Base-by-base conservation (phyloP, 768 basidiomycete genomes). In the Russula abietina region DNA sequence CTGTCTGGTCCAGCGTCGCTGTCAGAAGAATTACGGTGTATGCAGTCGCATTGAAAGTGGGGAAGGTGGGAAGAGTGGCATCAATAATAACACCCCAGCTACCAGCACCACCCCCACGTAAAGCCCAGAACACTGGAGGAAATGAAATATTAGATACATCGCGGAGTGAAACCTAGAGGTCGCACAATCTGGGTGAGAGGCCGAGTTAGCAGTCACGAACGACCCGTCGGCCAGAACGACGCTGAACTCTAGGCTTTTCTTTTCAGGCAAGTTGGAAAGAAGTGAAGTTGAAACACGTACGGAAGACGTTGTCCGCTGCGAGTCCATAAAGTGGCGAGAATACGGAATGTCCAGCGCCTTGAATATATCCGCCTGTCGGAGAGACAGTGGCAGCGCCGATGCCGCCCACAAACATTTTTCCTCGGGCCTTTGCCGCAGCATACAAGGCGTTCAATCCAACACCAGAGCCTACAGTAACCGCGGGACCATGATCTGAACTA, bases 81-180 rank as follows among this genome's bases (percentile, higher is more conserved):
- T 73, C 72, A 26, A 75, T 67, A 48, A 77, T 71, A 22, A 77
- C 71, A 26, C 76, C 76, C 75, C 74, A 78, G 41, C 71, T 74
- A 10, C 76, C 76, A 16, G 55, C 62, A 3, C 66, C 62, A 4
- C 59, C 66, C 12, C 67, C 68, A 4, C 68, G 61, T 22, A 70
- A 14, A 19, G 68, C 64, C 64, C 60, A 68, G 57, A 69, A 70
- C 19, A 70, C 69, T 69, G 54, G 39, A 50, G n/a, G n/a, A 43
- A 41, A 26, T 24, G 4, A 50, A 28, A n/a, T n/a, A 41, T 61
- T 10, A 46, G 63, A 61, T 0, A 12, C 17, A 19, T 26, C 11
- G 3, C 24, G 48, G 26, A 16, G 32, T 24, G 10, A 5, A 51
- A 39, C 19, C 26, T 6, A 12, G n/a, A 49, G 9, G 19, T 38